A percentile compares a stretch with the other conserved stretches of the same genome.
phyloP scores from a whole-genome alignment of 495 filamentous ascomycete genomes.

The Hypoxylon trugodes region DNA sequence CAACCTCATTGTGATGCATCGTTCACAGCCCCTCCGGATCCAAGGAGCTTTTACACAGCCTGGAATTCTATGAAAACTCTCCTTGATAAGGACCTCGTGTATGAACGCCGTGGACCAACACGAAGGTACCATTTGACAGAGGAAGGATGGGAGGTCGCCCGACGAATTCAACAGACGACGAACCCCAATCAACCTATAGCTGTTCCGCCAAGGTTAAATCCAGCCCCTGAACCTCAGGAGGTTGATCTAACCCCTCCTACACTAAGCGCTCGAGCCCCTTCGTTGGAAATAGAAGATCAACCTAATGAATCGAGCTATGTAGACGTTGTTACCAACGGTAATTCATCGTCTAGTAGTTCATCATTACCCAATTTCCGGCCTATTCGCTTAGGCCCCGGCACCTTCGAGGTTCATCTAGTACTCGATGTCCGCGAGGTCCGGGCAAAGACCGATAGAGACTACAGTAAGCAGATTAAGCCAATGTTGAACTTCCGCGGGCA shows the following conservation, averaged over 20 bases:
- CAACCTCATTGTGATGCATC: conserved; percentile 79
- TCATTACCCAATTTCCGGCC: conserved; percentile 63
- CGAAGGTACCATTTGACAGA: conserved; percentile 77
- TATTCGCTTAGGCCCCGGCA: conserved; percentile 66
- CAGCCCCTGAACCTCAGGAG: background rate
- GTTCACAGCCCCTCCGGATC: conserved; percentile 72
- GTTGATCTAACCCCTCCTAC: conserved; percentile 7
- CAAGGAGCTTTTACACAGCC: conserved; percentile 78
- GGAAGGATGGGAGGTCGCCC: conserved; percentile 81
- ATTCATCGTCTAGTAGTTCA: conserved; percentile 40
- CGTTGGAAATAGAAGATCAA: conserved; percentile 29
- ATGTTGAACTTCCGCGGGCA: too few species aligned
- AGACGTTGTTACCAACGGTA: conserved; percentile 54
- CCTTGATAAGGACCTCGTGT: conserved; percentile 76
- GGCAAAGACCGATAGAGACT: conserved; percentile 78
- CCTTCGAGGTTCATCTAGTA: conserved; percentile 77
- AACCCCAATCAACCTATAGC: conserved; percentile 26
- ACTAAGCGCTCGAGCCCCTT: conserved; percentile 22
- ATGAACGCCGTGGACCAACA: conserved; percentile 72
- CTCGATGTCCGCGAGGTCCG: conserved; percentile 82
- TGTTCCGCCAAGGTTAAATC: conserved; percentile 22
- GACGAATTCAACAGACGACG: conserved; percentile 65
- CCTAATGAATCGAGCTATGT: conserved; percentile 35
- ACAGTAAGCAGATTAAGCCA: conserved; percentile 52
- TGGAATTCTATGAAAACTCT: conserved; percentile 89